These are phyloP conservation scores for Vanrija pseudolonga DNA, from an alignment of 1,284 basidiomycete species.

Conservation along the genomic window DNA sequence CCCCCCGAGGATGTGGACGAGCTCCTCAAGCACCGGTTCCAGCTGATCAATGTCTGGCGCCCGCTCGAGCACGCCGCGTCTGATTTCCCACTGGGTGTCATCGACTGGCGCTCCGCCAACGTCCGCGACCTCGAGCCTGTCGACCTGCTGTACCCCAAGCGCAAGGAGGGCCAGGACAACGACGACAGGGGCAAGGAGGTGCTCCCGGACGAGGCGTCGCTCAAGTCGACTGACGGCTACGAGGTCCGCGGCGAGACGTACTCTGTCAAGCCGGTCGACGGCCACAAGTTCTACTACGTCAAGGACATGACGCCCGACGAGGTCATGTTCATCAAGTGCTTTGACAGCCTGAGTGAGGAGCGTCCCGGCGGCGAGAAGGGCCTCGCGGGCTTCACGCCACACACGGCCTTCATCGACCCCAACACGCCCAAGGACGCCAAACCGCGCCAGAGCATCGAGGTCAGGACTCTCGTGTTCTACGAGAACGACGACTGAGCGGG, in stretches of 20 bases:
- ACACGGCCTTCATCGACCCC: slow-evolving; percentile 17
- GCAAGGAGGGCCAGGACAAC: slow-evolving; percentile 6
- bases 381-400: slow-evolving; percentile 16
- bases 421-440: slow-evolving; percentile 11
- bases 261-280: slow-evolving; percentile 10
- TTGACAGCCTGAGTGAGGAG: slow-evolving; percentile 11
- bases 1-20: slow-evolving; percentile 11
- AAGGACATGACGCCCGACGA: slow-evolving; percentile 18
- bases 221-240: slow-evolving; percentile 7
- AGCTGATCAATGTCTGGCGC: slow-evolving; percentile 24
- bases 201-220: neutral
- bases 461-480: slow-evolving; percentile 20
- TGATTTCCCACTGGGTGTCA: slow-evolving; percentile 14
- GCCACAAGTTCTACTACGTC: slow-evolving; percentile 17
- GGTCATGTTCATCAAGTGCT: slow-evolving; percentile 23
- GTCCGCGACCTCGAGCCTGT: slow-evolving; percentile 8
- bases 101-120: slow-evolving; percentile 14
- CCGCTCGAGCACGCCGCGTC: slow-evolving; percentile 11
- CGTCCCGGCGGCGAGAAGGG: neutral
- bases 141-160: slow-evolving; percentile 16
- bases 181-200: slow-evolving; percentile 17
- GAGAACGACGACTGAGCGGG: neutral
- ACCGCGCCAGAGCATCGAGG: slow-evolving; percentile 20
- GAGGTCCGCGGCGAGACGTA: slow-evolving; percentile 18
- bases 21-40: slow-evolving; percentile 14